Evolutionary conservation across 23 red algal species (phyloP).

Genomic region (Gracilariopsis chorda): DNA sequence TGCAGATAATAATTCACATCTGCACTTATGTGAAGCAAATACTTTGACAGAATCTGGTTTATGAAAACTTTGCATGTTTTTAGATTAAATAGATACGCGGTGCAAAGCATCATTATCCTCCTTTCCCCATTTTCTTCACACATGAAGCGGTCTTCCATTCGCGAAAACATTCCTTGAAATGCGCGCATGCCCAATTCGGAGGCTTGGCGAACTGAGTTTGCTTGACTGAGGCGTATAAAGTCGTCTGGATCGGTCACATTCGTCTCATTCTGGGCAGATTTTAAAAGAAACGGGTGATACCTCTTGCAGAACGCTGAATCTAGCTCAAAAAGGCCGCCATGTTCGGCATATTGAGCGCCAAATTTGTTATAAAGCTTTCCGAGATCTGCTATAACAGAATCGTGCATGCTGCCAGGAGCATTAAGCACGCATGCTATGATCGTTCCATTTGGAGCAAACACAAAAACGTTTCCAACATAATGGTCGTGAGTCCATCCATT

Average conservation of each 20-base stretch:
- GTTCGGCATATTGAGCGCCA: not conserved
- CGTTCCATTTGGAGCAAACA: conserved; percentile 11
- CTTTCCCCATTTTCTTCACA: conserved; percentile 14
- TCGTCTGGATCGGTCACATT: not conserved
- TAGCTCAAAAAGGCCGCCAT: not conserved
- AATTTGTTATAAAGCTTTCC: not conserved
- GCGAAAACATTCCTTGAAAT: conserved; percentile 31
- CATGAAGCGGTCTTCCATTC: conserved; percentile 14
- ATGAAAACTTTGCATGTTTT: not conserved
- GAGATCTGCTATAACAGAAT: not conserved
- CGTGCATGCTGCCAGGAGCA: not conserved
- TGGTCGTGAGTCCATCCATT: conserved; percentile 14
- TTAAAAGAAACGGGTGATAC: conserved; percentile 6
- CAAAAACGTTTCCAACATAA: conserved; percentile 8
- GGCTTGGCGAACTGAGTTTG: not conserved
- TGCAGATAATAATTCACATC: not conserved
- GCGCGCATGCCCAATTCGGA: conserved; percentile 24
- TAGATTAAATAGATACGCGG: conserved; percentile 9
- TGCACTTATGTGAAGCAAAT: not conserved
- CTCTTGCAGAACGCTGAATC: conserved; percentile 3
- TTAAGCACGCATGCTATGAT: conserved; percentile 10
- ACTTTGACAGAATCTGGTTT: conserved; percentile 12
- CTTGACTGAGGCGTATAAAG: not conserved
- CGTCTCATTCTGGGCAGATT: not conserved
- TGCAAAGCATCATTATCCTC: not conserved